Percentiles rank a stretch among this genome's conserved stretches.
Conservation (phyloP, 208 protist genomes). For the Trichomonas vaginalis region DNA sequence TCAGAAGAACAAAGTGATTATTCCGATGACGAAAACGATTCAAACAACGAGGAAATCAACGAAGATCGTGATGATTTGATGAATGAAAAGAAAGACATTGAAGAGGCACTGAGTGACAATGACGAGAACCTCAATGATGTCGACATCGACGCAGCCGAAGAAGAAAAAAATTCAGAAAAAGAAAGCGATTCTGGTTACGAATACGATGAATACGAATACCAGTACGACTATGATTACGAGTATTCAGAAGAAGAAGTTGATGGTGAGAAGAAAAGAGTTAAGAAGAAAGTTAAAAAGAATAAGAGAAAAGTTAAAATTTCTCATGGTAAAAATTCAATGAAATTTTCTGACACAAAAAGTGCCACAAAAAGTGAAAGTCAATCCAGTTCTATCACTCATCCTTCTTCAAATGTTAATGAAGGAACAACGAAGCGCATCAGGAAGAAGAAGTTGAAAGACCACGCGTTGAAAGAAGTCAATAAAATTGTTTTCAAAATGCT, state of each 20-base stretch:
- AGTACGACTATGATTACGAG: not conserved
- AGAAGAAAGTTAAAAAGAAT: not conserved
- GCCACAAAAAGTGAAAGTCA: not conserved
- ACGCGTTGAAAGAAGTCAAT: not conserved
- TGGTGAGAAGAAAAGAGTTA: not conserved
- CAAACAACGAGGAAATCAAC: not conserved
- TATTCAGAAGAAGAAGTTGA: not conserved
- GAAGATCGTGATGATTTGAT: not conserved
- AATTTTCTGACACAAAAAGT: not conserved
- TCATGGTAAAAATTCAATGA: not conserved
- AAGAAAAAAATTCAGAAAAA: not conserved
- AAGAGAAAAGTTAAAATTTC: not conserved
- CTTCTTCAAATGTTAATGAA: not conserved
- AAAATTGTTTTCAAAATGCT: not conserved
- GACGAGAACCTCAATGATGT: not conserved
- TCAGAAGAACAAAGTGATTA: not conserved
- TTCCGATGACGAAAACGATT: not conserved
- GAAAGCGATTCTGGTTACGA: not conserved
- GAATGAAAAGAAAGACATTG: not conserved
- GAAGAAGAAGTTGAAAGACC: not conserved
- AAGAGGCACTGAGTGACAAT: not conserved
- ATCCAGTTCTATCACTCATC: not conserved
- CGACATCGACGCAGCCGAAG: not conserved
- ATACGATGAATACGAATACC: not conserved
- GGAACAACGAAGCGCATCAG: not conserved